Conservation (phyloP, 768 basidiomycete genomes). For the Asterophora parasitica region DNA sequence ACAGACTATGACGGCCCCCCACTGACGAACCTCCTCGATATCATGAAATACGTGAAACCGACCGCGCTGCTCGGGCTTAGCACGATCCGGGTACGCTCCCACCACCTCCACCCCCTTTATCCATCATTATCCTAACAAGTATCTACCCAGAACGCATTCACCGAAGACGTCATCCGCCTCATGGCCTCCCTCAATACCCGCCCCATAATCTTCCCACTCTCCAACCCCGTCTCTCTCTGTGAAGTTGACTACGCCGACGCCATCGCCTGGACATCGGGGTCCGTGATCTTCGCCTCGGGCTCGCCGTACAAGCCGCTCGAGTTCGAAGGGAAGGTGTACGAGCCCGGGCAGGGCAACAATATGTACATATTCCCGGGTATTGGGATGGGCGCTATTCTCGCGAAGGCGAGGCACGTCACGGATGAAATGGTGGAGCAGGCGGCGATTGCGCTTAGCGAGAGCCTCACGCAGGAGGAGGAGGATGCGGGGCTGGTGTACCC, state of each 20-base stretch:
- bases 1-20: conserved; percentile 62
- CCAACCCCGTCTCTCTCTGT: conserved; percentile 61
- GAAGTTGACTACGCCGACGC: conserved; percentile 62
- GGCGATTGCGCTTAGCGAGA: conserved; percentile 54
- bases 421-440: conserved; percentile 68
- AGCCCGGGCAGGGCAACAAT: conserved; percentile 79
- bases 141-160: conserved; percentile 53
- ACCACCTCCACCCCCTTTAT: too few species aligned
- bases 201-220: conserved; percentile 81
- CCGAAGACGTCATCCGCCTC: conserved; percentile 51
- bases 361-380: conserved; percentile 67
- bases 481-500: conserved; percentile 61
- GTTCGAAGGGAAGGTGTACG: conserved; percentile 42
- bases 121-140: not conserved
- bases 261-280: conserved; percentile 55
- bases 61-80: conserved; percentile 76
- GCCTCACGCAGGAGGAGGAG: conserved; percentile 51
- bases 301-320: conserved; percentile 58
- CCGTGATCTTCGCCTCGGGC: conserved; percentile 68
- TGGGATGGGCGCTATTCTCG: conserved; percentile 58
- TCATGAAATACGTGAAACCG: conserved; percentile 67
- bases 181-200: conserved; percentile 63
- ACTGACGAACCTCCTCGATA: conserved; percentile 56
- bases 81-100: conserved; percentile 40
- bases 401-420: conserved; percentile 55